phyloP scores from a whole-genome alignment of 495 filamentous ascomycete genomes.

The Penicillium canariense region DNA sequence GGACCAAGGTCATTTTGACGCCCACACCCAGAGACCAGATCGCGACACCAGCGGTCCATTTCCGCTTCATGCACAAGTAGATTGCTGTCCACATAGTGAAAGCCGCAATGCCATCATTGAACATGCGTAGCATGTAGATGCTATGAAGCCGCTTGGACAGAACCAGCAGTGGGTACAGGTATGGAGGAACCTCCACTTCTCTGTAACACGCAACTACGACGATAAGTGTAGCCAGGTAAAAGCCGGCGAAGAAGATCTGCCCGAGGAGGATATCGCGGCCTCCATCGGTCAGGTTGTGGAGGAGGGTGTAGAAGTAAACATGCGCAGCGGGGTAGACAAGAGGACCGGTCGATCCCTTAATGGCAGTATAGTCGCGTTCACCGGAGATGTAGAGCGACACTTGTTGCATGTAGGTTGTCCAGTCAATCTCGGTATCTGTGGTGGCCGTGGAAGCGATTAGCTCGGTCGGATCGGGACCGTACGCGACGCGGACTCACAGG shows the following conservation, averaged over 20 bases:
- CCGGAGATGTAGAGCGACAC: constrained; percentile 73
- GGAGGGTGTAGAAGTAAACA: constrained; percentile 81
- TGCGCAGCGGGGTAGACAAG: constrained; percentile 93
- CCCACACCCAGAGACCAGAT: constrained; percentile 77
- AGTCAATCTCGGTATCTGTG: constrained; percentile 96
- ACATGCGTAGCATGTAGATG: constrained; percentile 86
- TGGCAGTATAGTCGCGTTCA: constrained; percentile 82
- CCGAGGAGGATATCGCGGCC: constrained; percentile 75
- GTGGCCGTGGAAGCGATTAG: constrained; percentile 13
- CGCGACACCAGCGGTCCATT: constrained; percentile 69
- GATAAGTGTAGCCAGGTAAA: constrained; percentile 74
- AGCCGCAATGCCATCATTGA: constrained; percentile 90
- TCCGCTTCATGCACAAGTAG: constrained; percentile 66
- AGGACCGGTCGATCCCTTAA: constrained; percentile 87
- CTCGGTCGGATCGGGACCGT: constrained; percentile 9
- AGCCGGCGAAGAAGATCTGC: constrained; percentile 71
- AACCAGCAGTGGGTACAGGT: constrained; percentile 81
- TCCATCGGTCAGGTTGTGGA: constrained; percentile 74
- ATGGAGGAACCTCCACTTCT: constrained; percentile 75
- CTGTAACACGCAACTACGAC: constrained; percentile 82
- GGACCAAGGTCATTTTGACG: constrained; percentile 88
- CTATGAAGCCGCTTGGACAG: constrained; percentile 92
- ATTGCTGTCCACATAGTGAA: constrained; percentile 79
- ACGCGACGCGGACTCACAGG: constrained; percentile 60
- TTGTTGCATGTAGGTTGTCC: constrained; percentile 96